Base-by-base conservation (phyloP, 139 green algal genomes). In the Closterium sp. region DNA sequence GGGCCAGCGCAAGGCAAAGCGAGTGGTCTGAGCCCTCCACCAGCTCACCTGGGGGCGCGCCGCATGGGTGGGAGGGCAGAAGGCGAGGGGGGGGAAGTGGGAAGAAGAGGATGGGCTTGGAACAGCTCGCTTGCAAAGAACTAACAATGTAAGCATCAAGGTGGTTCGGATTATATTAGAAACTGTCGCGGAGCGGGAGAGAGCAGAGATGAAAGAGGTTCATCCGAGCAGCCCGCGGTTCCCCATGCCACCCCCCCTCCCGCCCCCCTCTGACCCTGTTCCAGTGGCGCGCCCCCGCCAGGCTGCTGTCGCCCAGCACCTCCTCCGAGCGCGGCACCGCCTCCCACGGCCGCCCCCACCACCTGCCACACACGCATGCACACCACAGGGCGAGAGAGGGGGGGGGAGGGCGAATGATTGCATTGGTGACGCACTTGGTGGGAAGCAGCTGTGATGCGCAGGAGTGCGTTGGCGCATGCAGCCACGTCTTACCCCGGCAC, bases 1-100 rank as follows among this genome's bases (percentile, higher is more conserved):
- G 38, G 89, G 89, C 36, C 38, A 92, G 21, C 89, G 89, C 89
- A 92, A 83, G 38, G 89, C 16, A 81, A 81, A 92, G 30, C 89
- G 89, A 1, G 64, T 84, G 81, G 81, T 33, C 36, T 92, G 89
- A 23, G 31, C 31, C 12, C 89, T 21, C 89, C 89, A 92, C 89
- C 89, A 92, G n/a, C 30, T n/a, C 35, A 89, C 25, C 31, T 89
- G 81, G 34, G 1, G n/a, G n/a, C n/a, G n/a, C 84, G 28, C 30
- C n/a, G n/a, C n/a, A n/a, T n/a, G n/a, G n/a, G n/a, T n/a, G n/a
- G n/a, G n/a, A n/a, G n/a, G 9, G 23, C 33, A 35, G 33, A 19
- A 87, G 33, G 33, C 33, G 33, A 5, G 12, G 3, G 1, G 10
- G 16, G 16, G 3, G 16, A 87, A 16, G 5, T 19, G 33, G 16